Conservation (phyloP, 306 rosid genomes). For the Castanea sativa region DNA sequence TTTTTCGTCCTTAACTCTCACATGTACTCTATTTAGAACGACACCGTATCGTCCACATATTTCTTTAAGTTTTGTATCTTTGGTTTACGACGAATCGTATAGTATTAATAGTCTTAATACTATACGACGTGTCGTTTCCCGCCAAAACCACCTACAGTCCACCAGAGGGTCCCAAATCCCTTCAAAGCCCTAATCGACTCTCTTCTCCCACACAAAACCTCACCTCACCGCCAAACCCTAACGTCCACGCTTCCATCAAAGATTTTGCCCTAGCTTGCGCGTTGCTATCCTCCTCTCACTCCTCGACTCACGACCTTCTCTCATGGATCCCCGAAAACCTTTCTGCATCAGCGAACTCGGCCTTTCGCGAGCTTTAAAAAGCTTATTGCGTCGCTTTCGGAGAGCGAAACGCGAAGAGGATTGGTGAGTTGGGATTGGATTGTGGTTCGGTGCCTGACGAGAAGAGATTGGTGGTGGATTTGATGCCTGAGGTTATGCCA, state of each 20-base stretch:
- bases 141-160: slow-evolving; percentile 37
- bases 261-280: slow-evolving; percentile 73
- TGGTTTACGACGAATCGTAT: too few species aligned
- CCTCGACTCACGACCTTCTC: slow-evolving; percentile 49
- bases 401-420: slow-evolving; percentile 22
- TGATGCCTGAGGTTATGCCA: slow-evolving; percentile 62
- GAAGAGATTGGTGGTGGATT: slow-evolving; percentile 55
- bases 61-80: too few species aligned
- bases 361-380: slow-evolving; percentile 50
- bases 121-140: slow-evolving; percentile 11
- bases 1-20: too few species aligned
- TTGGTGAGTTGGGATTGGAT: slow-evolving; percentile 48
- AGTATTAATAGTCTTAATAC: too few species aligned
- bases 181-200: slow-evolving; percentile 53
- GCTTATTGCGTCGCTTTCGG: slow-evolving; percentile 29
- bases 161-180: slow-evolving; percentile 38
- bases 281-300: slow-evolving; percentile 53
- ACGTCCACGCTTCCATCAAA: slow-evolving; percentile 33
- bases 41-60: too few species aligned
- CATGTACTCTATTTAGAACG: too few species aligned
- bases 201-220: slow-evolving; percentile 43
- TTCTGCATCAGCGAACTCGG: slow-evolving; percentile 39
- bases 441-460: slow-evolving; percentile 35
- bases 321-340: slow-evolving; percentile 69
- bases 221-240: neutral